Base-by-base conservation (phyloP, 2,329 filamentous ascomycete species). In the Cladosporium sp. region DNA sequence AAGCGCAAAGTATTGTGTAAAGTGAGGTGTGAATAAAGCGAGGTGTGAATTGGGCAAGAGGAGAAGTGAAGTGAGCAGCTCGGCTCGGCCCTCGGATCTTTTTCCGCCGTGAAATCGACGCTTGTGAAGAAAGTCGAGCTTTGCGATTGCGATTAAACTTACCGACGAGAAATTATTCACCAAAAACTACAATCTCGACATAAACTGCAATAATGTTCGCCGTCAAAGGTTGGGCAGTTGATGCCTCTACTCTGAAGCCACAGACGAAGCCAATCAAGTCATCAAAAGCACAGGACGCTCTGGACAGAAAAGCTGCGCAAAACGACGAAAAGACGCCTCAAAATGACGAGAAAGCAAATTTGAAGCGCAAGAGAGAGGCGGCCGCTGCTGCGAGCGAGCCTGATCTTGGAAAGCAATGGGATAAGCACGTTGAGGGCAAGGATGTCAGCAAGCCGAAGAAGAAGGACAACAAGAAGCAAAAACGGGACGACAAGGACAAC, bases 201-300 rank as follows among this genome's bases (percentile, higher is more conserved):
- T 18, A 43, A 2, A 7, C 7, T 16, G 39, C 42, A 35, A 43
- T 15, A 18, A 92, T 97, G 92, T 97, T 97, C 69, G 85, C 90
- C 8, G 91, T 97, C 25, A 87, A 88, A 62, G 93, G 93, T 59
- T 96, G 92, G 91, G 88, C 88, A 33, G 77, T 96, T 30, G 82
- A 88, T 50, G 78, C 84, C 54, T 80, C 83, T 57, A 74, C 73
- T 46, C 79, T 94, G 56, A 89, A 88, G 69, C 70, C 81, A 25
- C 88, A 95, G 69, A 78, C 74, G 15, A 72, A 77, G 54, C 60
- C 64, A 13, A 52, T 63, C 40, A 61, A 64, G 45, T 54, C 67
- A 43, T 57, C 66, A 7, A 62, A 60, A 40, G 60, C 60, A 27
- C 66, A 63, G 19, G 59, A 54, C 51, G 45, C 45, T 32, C 45